Base-by-base conservation (phyloP, 257 asterid species). In the Scutellaria baicalensis region DNA sequence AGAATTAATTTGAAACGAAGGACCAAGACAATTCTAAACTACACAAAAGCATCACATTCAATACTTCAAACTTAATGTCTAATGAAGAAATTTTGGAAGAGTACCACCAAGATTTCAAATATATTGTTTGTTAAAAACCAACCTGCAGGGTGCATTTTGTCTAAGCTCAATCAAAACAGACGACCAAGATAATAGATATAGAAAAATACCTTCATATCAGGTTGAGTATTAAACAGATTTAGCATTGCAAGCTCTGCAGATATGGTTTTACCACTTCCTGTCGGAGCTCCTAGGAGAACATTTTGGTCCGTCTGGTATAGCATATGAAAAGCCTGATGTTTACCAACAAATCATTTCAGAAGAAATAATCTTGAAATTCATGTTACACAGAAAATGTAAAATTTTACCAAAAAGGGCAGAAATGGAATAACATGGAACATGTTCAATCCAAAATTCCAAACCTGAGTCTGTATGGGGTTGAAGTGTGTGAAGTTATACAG, bases 181-280 rank as follows among this genome's bases (percentile, higher is more conserved):
- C 39, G 45, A 51, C 36, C 49, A 60, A 14, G 43, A n/a, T n/a
- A n/a, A n/a, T n/a, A n/a, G n/a, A 39, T 61, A 14, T 16, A n/a
- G 51, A 17, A 18, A 23, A 57, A 49, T 67, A 86, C 99, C 96
- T 93, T 93, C 99, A 91, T 86, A 86, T 93, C 96, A 64, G 99
- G 97, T 80, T 91, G 95, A 65, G 95, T 83, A 62, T 84, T 86
- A 66, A 91, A 91, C 59, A 93, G 82, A 82, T 91, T 96, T 58
- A 93, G 96, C 96, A 93, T 89, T 70, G 99, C 97, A 84, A 93
- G 97, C 86, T 93, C 99, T 49, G 99, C 99, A 51, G 99, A 91
- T 78, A 93, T 93, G 21, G 99, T 93, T 85, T 91, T 93, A 66
- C 99, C 99, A 87, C 99, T 93, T 70, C 97, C 97, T 43, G 97